Evolutionary conservation across 2,329 filamentous ascomycete genomes (phyloP), one percentile per base, ranked within the genome.

Genomic region (Epichloe coenophiala): DNA sequence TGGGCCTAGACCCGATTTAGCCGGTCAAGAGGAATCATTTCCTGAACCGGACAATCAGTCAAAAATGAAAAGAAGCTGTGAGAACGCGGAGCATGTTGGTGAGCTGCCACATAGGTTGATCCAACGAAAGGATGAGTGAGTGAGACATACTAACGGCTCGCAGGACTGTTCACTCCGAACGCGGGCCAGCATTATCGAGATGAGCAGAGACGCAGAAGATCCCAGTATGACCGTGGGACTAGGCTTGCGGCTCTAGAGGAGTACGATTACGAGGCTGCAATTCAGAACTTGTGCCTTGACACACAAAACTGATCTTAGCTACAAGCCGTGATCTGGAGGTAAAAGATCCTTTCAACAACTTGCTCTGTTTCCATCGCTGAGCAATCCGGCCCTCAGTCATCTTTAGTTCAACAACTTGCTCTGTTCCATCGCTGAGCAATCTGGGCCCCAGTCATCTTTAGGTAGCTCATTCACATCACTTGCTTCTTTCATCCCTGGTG

Each of bases 41-140:
- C 88, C 88, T 0, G 71, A 72, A 1, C 84, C 88, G 0, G 88
- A 95, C 68, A 95, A 95, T 61, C 77, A 81, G 50, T 86, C 85
- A 1, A 95, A 95, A 70, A 84, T 93, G 74, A 85, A 88, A 68
- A 79, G 89, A 53, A 93, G 86, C 57, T 84, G 86, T 53, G 86
- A 94, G 63, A 94, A 93, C 63, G 88, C 88, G 2, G 84, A 88
- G 62, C 83, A 88, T 61, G 81, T 91, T 57, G 89, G 89, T 81
- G 64, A 65, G 83, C 74, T 50, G 13, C n/a, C 35, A 19, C 19
- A 36, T 21, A 21, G 21, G 27, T 47, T 42, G 13, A 23, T 13
- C 36, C 11, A 9, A 13, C 23, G 19, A 8, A 11, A 42, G n/a
- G 15, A 39, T 17, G 47, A 33, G 15, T 35, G 47, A 21, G 15